These are phyloP conservation scores for Trypanosoma vivax DNA, from an alignment of 208 protist species.

Conservation along the genomic window DNA sequence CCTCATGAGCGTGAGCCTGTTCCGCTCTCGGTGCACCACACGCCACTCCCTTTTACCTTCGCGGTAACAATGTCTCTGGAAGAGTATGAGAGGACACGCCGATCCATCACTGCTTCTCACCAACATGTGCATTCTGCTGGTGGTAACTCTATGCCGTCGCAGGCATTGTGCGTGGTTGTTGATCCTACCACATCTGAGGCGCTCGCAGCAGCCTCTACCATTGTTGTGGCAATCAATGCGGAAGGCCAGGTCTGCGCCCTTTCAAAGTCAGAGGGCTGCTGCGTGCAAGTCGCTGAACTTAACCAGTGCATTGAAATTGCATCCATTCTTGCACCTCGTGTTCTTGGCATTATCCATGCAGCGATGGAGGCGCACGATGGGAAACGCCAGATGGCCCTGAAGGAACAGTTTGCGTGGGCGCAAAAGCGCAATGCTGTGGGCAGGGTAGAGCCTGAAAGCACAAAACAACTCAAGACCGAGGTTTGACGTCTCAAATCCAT, in stretches of 20 bases:
- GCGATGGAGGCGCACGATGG: conserved; percentile 65
- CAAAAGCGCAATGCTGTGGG: conserved; percentile 63
- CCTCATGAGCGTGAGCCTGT: conserved; percentile 91
- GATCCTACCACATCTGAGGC: conserved; percentile 70
- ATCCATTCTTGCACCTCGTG: conserved; percentile 25
- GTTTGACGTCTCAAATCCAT: not conserved
- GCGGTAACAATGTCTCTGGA: conserved; percentile 48
- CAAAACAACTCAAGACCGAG: conserved; percentile 10
- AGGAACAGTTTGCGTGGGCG: conserved; percentile 83
- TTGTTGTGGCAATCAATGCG: conserved; percentile 73
- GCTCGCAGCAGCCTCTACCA: conserved; percentile 46
- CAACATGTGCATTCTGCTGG: not conserved
- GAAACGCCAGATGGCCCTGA: conserved; percentile 40
- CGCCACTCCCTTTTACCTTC: conserved; percentile 80
- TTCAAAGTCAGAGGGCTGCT: conserved; percentile 64
- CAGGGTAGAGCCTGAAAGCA: conserved; percentile 4
- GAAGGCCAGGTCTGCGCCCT: conserved; percentile 81
- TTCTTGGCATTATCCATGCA: conserved; percentile 48
- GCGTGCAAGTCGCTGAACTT: conserved; percentile 40
- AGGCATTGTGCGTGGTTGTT: conserved; percentile 40
- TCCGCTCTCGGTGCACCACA: conserved; percentile 92
- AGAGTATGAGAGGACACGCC: conserved; percentile 11
- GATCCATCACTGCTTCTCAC: not conserved
- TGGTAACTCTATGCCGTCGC: conserved; percentile 1
- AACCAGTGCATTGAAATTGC: conserved; percentile 50